Evolutionary conservation across 1,139 yeast species (phyloP).

Genomic region (Diutina mesorugosa): DNA sequence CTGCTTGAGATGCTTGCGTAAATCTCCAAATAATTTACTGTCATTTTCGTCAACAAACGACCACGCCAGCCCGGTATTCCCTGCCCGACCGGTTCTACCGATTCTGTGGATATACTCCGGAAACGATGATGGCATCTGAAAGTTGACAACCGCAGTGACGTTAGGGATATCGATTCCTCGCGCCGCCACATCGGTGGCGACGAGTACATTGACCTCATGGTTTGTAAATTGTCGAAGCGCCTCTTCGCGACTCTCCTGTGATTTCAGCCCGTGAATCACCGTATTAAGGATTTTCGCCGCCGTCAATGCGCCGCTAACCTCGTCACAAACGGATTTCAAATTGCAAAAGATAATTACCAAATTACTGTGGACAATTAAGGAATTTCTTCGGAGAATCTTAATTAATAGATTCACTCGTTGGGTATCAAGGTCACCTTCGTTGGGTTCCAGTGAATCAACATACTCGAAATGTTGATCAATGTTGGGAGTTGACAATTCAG

Average conservation of each 20-base stretch:
- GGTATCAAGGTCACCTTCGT: slow-evolving; percentile 12
- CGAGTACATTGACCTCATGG: slow-evolving; percentile 5
- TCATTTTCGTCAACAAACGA: slow-evolving; percentile 60
- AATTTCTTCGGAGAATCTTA: slow-evolving; percentile 12
- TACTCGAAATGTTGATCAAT: slow-evolving; percentile 62
- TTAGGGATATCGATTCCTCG: slow-evolving; percentile 36
- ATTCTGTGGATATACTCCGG: slow-evolving; percentile 88
- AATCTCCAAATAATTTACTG: slow-evolving; percentile 34
- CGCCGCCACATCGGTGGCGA: slow-evolving; percentile 31
- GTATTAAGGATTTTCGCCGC: slow-evolving; percentile 32
- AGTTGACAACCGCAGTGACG: slow-evolving; percentile 75
- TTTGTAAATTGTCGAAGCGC: slow-evolving; percentile 51
- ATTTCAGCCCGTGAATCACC: slow-evolving; percentile 74
- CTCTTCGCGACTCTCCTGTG: slow-evolving; percentile 79
- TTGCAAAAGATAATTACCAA: slow-evolving; percentile 70
- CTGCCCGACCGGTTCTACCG: slow-evolving; percentile 96
- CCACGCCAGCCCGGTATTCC: slow-evolving; percentile 59
- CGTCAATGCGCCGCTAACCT: slow-evolving; percentile 36
- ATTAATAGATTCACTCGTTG: slow-evolving; percentile 14
- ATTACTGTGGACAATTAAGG: slow-evolving; percentile 11
- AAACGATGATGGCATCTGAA: slow-evolving; percentile 58
- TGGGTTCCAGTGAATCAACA: slow-evolving; percentile 9
- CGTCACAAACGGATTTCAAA: slow-evolving; percentile 61
- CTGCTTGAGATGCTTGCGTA: slow-evolving; percentile 36
- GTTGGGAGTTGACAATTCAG: slow-evolving; percentile 10